Conservation (phyloP, 2,329 filamentous ascomycete genomes). For the Trichophyton simii region DNA sequence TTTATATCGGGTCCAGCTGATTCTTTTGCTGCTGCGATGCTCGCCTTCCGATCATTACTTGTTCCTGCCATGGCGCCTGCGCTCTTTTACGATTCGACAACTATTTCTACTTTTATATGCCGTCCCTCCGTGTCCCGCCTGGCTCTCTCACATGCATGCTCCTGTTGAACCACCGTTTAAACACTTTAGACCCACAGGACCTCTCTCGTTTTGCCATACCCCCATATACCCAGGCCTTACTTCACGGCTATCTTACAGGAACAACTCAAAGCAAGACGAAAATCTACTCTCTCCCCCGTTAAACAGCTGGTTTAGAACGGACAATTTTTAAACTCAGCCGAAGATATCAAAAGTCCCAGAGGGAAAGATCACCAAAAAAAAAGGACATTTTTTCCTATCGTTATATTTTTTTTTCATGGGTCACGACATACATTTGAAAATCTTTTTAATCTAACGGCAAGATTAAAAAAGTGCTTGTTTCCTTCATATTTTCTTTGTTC, state of each 20-base stretch:
- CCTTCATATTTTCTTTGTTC: neutral
- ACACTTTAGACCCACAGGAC: neutral
- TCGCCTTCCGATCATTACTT: neutral
- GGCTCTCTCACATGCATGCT: neutral
- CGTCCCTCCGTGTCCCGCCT: neutral
- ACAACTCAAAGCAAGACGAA: neutral
- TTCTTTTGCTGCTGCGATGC: neutral
- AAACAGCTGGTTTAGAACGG: neutral
- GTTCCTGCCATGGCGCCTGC: neutral
- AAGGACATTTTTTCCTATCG: neutral
- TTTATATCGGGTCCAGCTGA: neutral
- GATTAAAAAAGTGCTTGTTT: conserved; percentile 2
- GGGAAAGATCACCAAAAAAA: neutral
- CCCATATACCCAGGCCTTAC: neutral
- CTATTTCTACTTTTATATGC: neutral
- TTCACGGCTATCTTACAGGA: neutral
- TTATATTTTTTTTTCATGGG: conserved; percentile 1
- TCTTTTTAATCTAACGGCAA: conserved; percentile 4
- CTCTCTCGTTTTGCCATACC: neutral
- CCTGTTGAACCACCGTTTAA: neutral
- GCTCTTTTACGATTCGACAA: neutral
- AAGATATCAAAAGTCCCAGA: neutral
- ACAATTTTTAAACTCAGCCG: neutral
- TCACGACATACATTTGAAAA: neutral
- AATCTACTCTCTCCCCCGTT: neutral